Conservation (phyloP, 805 yeast genomes). For the Zygoascus tannicola region DNA sequence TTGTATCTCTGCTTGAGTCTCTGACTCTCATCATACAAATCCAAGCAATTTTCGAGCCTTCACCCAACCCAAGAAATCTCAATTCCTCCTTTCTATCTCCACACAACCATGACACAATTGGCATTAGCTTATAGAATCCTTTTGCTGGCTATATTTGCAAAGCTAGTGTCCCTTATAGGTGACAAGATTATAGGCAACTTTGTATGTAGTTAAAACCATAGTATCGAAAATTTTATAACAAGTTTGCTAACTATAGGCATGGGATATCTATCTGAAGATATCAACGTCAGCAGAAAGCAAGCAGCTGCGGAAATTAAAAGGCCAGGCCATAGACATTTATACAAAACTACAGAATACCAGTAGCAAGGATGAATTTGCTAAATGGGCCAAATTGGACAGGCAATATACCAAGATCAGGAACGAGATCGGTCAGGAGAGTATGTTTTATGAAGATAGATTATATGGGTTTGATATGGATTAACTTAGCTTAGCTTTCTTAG, state of each 20-base stretch:
- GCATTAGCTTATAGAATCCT: conserved; percentile 11
- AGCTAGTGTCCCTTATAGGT: conserved; percentile 33
- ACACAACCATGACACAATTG: too few species aligned
- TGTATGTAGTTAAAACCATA: conserved; percentile 10
- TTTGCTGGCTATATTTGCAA: conserved; percentile 31
- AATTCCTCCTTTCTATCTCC: too few species aligned
- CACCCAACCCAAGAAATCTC: too few species aligned
- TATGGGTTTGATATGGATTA: too few species aligned
- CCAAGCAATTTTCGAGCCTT: too few species aligned
- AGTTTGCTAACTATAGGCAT: conserved; percentile 22
- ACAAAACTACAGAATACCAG: conserved; percentile 51
- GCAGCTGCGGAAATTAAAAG: conserved; percentile 28
- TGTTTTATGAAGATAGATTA: conserved; percentile 1
- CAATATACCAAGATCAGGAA: conserved; percentile 47
- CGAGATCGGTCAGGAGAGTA: conserved; percentile 37
- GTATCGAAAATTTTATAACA: neutral
- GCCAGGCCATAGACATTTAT: conserved; percentile 40
- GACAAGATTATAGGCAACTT: conserved; percentile 21
- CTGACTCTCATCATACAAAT: too few species aligned
- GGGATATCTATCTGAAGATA: conserved; percentile 32
- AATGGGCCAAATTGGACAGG: conserved; percentile 89
- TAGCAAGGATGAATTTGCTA: conserved; percentile 91
- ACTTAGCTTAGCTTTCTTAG: too few species aligned
- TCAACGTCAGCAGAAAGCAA: conserved; percentile 31
- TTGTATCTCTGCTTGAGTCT: too few species aligned